Base-by-base conservation (phyloP, 352 stramenopile genomes). In the Phytopythium mirpurense region DNA sequence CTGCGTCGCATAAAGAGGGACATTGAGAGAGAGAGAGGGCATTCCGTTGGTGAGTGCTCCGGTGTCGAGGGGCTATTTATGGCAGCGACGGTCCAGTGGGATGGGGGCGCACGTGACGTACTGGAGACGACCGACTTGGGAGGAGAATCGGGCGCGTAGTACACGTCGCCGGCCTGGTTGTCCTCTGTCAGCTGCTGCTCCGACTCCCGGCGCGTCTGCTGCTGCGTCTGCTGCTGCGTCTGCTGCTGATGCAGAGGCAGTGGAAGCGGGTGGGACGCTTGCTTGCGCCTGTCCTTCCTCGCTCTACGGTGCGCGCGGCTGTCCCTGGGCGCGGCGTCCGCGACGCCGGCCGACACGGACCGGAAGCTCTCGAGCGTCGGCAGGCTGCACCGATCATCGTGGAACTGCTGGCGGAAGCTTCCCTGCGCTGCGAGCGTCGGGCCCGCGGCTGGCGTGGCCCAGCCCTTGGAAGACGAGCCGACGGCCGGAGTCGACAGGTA, bases 371-470 rank as follows among this genome's bases (percentile, higher is more conserved):
- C 72, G 9, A 83, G 53, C 14, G 75, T 74, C 4, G 72, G 72
- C 1, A 86, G 44, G 63, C 72, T 82, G 57, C 51, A 82, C 7
- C 75, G 70, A 12, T 83, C 68, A 16, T 86, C 75, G 31, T 80
- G 65, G 38, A 81, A 81, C 27, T 76, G 65, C 11, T 82, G 70
- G 35, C 65, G 57, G 52, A 72, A 74, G 40, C 66, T 78, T 4
- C 54, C 63, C 41, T 74, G 68, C 58, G 76, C 70, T 34, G 54
- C 63, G 8, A 78, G 43, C 9, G 62, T 57, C n/a, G 44, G 16
- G 0, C 37, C 54, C 7, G 42, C 32, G 7, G 26, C 60, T 1
- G 57, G 52, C 18, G 34, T 51, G 34, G 54, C 48, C 67, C 63
- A 68, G 2, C 68, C 60, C 19, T 47, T 31, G 3, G 8, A 12